phyloP scores from a whole-genome alignment of 116 monocot genomes.

The Papilionanthe hybrid region DNA sequence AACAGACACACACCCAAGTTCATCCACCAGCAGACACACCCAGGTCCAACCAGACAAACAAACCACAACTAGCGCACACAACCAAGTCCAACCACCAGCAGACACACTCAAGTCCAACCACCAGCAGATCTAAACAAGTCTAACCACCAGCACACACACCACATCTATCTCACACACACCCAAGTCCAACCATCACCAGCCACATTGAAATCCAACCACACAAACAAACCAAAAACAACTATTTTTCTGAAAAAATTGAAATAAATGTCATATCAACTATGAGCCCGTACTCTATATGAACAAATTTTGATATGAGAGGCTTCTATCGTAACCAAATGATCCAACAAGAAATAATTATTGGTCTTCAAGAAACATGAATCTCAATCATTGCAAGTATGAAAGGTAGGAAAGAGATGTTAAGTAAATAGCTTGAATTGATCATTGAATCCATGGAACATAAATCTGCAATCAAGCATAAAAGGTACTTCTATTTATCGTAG shows the following conservation, averaged over 20 bases:
- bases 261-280: background rate
- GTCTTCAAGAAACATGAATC: background rate
- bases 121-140: too few species aligned
- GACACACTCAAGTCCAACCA: too few species aligned
- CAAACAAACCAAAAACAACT: constrained; percentile 88
- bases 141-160: too few species aligned
- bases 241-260: constrained; percentile 56
- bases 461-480: background rate
- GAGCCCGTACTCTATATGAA: background rate
- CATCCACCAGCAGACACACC: too few species aligned
- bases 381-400: background rate
- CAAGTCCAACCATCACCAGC: too few species aligned
- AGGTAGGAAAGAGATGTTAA: background rate
- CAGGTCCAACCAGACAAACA: too few species aligned
- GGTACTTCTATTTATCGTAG: too few species aligned
- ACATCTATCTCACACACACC: too few species aligned
- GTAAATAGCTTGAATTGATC: background rate
- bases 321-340: background rate
- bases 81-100: too few species aligned
- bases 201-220: too few species aligned
- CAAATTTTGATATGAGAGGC: background rate
- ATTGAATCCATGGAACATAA: background rate
- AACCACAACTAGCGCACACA: too few species aligned
- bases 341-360: background rate
- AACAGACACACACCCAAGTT: too few species aligned